A percentile compares a stretch with the other conserved stretches of the same genome.
Conservation (phyloP, 2,329 filamentous ascomycete species). For the Calonectria hawksworthii region DNA sequence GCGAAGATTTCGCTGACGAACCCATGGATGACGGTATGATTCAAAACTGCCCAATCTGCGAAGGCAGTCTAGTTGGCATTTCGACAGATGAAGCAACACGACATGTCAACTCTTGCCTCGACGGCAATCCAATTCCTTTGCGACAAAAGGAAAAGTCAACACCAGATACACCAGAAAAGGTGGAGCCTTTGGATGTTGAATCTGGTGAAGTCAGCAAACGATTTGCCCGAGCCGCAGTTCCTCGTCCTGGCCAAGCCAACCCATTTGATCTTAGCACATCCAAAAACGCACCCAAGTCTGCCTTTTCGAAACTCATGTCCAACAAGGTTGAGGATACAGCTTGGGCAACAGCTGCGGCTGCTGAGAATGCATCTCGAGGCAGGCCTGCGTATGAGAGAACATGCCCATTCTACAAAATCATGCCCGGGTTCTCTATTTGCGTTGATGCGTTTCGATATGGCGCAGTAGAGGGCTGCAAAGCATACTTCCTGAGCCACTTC, state of each 20-base stretch:
- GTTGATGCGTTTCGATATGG: slow-evolving; percentile 98
- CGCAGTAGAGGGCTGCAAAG: slow-evolving; percentile 89
- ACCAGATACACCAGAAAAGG: slow-evolving; percentile 17
- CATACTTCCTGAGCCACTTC: slow-evolving; percentile 98
- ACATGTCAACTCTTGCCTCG: slow-evolving; percentile 94
- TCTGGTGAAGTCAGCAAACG: slow-evolving; percentile 64
- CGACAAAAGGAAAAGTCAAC: slow-evolving; percentile 47
- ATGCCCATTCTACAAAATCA: slow-evolving; percentile 98
- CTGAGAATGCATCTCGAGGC: slow-evolving; percentile 82
- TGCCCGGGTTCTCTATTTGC: slow-evolving; percentile 91
- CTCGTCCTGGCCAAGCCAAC: slow-evolving; percentile 84
- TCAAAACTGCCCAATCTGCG: slow-evolving; percentile 83
- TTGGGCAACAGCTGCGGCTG: slow-evolving; percentile 88
- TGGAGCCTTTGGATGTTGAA: slow-evolving; percentile 47
- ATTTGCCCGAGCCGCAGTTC: slow-evolving; percentile 77
- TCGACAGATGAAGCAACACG: slow-evolving; percentile 77
- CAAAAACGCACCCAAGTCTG: slow-evolving; percentile 68
- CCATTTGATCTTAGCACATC: slow-evolving; percentile 73
- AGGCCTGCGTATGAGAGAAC: slow-evolving; percentile 90
- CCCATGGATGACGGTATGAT: slow-evolving; percentile 49
- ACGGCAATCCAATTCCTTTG: slow-evolving; percentile 79
- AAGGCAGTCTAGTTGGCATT: slow-evolving; percentile 71
- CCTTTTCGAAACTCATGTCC: slow-evolving; percentile 95
- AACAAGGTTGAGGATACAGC: slow-evolving; percentile 90
- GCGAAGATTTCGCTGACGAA: slow-evolving; percentile 53